phyloP scores from a whole-genome alignment of 305 asterid species.

The Withania somnifera region DNA sequence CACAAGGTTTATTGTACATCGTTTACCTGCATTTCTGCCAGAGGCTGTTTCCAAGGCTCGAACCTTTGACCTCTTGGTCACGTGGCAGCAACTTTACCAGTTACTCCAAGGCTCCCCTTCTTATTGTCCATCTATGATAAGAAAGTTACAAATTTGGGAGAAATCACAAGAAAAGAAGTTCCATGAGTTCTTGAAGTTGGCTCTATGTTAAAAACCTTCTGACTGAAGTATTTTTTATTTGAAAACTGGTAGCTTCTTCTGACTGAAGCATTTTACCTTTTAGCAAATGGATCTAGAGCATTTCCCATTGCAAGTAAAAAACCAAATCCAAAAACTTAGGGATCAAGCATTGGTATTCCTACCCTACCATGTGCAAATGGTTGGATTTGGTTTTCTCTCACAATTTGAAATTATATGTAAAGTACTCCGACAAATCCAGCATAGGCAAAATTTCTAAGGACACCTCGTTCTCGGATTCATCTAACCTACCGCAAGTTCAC shows the following conservation, averaged over 20 bases:
- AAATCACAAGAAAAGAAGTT: neutral
- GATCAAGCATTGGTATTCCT: neutral
- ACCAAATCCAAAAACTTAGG: neutral
- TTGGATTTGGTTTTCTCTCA: neutral
- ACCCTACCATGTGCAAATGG: neutral
- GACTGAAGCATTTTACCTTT: neutral
- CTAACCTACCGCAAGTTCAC: neutral
- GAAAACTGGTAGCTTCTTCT: neutral
- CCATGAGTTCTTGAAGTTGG: neutral
- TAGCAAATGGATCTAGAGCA: neutral
- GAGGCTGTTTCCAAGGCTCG: too few species aligned
- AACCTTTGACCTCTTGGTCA: too few species aligned
- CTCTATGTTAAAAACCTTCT: neutral
- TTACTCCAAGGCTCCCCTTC: too few species aligned
- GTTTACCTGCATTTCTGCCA: too few species aligned
- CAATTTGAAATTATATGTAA: neutral
- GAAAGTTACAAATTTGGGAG: neutral
- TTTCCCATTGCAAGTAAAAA: neutral
- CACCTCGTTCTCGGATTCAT: neutral
- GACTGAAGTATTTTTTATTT: neutral
- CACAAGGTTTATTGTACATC: too few species aligned
- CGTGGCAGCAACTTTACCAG: too few species aligned
- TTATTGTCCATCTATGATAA: neutral
- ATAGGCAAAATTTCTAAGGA: neutral
- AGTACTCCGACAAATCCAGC: neutral